These are phyloP conservation scores for Starmerella sp. DNA, from an alignment of 805 yeast genomes.

Conservation along the genomic window DNA sequence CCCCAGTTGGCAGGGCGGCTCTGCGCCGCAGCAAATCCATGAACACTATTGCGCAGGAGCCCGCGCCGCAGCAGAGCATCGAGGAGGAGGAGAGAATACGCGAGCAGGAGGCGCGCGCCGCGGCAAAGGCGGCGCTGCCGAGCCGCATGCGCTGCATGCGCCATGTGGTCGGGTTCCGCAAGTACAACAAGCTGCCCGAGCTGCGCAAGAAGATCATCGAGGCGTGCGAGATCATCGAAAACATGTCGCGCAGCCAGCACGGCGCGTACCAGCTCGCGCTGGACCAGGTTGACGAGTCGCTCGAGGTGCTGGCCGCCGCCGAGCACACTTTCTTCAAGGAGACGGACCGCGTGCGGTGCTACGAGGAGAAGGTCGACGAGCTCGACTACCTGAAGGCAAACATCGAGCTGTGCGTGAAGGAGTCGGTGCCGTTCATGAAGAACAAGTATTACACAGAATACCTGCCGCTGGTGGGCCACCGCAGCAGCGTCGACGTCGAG, in stretches of 20 bases:
- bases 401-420: slow-evolving; percentile 12
- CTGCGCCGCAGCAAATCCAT: background rate
- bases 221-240: background rate
- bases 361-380: slow-evolving; percentile 7
- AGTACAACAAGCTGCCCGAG: background rate
- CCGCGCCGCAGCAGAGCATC: background rate
- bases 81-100: background rate
- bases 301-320: slow-evolving; percentile 1
- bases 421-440: background rate
- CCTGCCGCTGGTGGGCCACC: background rate
- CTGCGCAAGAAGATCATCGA: background rate
- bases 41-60: background rate
- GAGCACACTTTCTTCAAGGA: slow-evolving; percentile 6
- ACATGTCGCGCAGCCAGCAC: slow-evolving; percentile 1
- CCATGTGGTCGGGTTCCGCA: slow-evolving; percentile 14
- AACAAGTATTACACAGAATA: background rate
- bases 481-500: background rate
- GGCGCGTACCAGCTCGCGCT: background rate
- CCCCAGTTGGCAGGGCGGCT: background rate
- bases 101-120: background rate
- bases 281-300: slow-evolving; percentile 4
- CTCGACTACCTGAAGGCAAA: slow-evolving; percentile 11
- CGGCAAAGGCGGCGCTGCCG: background rate
- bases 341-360: slow-evolving; percentile 4
- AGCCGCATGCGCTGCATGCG: slow-evolving; percentile 1